phyloP scores from a whole-genome alignment of 2,329 filamentous ascomycete species.

The Sphaerostilbella broomeana region DNA sequence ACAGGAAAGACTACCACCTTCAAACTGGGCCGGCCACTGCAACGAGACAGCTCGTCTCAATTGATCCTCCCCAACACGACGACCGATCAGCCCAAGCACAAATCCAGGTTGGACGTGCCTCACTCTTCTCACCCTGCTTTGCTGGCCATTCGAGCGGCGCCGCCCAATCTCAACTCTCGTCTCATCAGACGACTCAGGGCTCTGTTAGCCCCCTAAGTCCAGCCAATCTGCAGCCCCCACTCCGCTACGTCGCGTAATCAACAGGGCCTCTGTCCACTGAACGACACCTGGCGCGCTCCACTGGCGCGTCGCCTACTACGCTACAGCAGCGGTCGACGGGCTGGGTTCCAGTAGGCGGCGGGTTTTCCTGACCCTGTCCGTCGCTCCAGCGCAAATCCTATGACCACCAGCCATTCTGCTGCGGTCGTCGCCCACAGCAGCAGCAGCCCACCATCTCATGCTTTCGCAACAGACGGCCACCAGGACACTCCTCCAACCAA shows the following conservation, averaged over 20 bases:
- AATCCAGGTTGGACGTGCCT: too few species aligned
- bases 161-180: too few species aligned
- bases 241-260: conserved; percentile 1
- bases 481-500: conserved; percentile 10
- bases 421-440: conserved; percentile 12
- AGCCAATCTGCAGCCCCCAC: not conserved
- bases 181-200: too few species aligned
- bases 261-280: conserved; percentile 6
- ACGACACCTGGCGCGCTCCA: conserved; percentile 8
- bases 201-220: too few species aligned
- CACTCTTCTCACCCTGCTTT: not conserved
- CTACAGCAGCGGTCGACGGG: conserved; percentile 1
- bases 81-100: too few species aligned
- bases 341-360: conserved; percentile 5
- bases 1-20: too few species aligned
- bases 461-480: conserved; percentile 3
- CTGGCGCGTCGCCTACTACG: conserved; percentile 9
- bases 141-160: too few species aligned
- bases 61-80: too few species aligned
- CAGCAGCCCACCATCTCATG: conserved; percentile 3
- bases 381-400: conserved; percentile 6
- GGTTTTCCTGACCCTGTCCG: conserved; percentile 7
- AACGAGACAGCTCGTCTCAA: too few species aligned
- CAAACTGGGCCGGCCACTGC: too few species aligned
- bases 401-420: conserved; percentile 15